Evolutionary conservation across 345 rosid genomes (phyloP).

Genomic region (Sapria himalayana): DNA sequence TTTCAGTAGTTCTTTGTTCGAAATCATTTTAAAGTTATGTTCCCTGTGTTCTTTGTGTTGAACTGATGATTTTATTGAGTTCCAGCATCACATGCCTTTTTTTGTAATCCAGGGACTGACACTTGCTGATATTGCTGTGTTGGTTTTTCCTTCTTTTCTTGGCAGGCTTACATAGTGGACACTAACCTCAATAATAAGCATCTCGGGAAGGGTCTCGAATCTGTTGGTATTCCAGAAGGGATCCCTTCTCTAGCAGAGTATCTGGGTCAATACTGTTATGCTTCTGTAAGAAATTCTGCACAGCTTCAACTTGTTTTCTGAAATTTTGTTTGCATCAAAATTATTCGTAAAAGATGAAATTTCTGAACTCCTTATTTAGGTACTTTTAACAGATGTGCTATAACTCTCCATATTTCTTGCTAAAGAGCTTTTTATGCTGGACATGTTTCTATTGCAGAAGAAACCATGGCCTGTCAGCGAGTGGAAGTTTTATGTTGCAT

Average conservation of each 20-base stretch:
- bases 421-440: conserved; percentile 1
- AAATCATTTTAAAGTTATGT: neutral
- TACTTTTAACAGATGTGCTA: neutral
- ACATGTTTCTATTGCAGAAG: conserved; percentile 30
- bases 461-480: conserved; percentile 67
- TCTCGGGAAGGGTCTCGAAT: conserved; percentile 33
- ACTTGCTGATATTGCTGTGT: neutral
- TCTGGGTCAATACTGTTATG: conserved; percentile 61
- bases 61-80: conserved; percentile 1
- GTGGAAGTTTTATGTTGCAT: conserved; percentile 91
- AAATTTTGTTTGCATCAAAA: no score
- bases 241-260: conserved; percentile 60
- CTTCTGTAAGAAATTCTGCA: conserved; percentile 33
- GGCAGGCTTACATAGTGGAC: conserved; percentile 44
- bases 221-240: conserved; percentile 63
- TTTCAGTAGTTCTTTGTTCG: conserved; percentile 6
- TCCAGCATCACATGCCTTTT: no score
- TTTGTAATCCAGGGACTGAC: neutral
- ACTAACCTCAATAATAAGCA: conserved; percentile 13
- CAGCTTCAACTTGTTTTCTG: no score
- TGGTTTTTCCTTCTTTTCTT: conserved; percentile 7
- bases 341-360: no score
- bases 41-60: neutral
- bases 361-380: no score
- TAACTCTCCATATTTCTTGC: neutral